phyloP scores from a whole-genome alignment of 306 rosid genomes.

The Vachellia pachyceras region DNA sequence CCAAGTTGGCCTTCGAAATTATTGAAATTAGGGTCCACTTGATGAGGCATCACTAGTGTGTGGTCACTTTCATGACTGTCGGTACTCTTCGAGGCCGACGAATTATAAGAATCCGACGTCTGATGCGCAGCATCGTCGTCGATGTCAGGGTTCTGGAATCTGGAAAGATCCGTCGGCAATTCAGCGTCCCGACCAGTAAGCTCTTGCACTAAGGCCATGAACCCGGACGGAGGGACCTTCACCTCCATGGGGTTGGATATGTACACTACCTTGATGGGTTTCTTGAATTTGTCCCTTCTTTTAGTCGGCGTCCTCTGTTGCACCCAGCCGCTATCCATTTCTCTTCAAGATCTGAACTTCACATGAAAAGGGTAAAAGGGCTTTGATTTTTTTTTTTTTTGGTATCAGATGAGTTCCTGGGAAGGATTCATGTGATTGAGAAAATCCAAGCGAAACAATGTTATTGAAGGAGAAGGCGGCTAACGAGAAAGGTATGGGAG shows the following conservation, averaged over 20 bases:
- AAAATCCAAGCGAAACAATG: not conserved
- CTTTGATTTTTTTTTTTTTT: not conserved
- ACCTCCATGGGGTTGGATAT: constrained; percentile 82
- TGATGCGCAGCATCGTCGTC: not conserved
- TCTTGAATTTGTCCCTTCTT: constrained; percentile 34
- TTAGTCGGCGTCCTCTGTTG: constrained; percentile 45
- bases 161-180: constrained; percentile 61
- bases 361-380: constrained; percentile 3
- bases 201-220: constrained; percentile 71
- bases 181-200: constrained; percentile 81
- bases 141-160: constrained; percentile 22
- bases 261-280: constrained; percentile 67
- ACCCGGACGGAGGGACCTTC: constrained; percentile 59
- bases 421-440: not conserved
- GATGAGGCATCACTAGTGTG: constrained; percentile 24
- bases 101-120: constrained; percentile 19
- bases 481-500: not conserved
- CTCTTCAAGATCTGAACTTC: not conserved
- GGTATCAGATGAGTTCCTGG: constrained; percentile 4
- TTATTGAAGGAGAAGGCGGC: constrained; percentile 24
- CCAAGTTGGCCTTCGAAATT: constrained; percentile 20
- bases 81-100: not conserved
- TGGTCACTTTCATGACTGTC: not conserved
- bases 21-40: constrained; percentile 21
- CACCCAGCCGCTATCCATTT: constrained; percentile 46